These are phyloP conservation scores for Schizophyllum amplum DNA, from an alignment of 1,284 basidiomycete genomes.

Conservation along the genomic window DNA sequence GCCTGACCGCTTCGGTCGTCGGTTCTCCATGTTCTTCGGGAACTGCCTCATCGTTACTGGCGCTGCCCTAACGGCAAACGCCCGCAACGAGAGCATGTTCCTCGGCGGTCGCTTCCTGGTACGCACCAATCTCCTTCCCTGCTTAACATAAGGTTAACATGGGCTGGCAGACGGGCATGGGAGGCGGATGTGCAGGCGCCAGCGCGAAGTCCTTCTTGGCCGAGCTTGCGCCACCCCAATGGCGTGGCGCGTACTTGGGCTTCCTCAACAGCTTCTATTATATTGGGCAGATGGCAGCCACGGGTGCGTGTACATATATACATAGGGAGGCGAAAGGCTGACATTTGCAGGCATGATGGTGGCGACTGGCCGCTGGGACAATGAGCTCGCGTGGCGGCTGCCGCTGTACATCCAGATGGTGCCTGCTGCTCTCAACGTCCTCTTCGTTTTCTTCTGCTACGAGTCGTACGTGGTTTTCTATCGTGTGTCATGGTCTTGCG, in stretches of 20 bases:
- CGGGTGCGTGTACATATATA: constrained; percentile 19
- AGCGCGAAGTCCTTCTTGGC: constrained; percentile 44
- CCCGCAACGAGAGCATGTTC: constrained; percentile 33
- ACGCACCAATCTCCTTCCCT: constrained; percentile 1
- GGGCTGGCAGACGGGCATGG: constrained; percentile 19
- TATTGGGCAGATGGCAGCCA: constrained; percentile 42
- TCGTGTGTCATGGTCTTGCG: constrained; percentile 1
- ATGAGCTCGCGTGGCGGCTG: constrained; percentile 39
- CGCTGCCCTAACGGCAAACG: constrained; percentile 41
- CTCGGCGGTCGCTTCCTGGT: constrained; percentile 46
- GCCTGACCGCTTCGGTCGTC: constrained; percentile 44
- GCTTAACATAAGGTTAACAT: background rate
- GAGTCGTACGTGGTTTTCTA: constrained; percentile 31
- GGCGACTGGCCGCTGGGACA: constrained; percentile 34
- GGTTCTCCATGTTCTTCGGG: constrained; percentile 44
- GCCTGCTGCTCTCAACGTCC: constrained; percentile 36
- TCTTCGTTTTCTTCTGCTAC: constrained; percentile 37
- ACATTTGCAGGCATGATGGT: constrained; percentile 41
- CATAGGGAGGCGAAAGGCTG: constrained; percentile 14
- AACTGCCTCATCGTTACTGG: constrained; percentile 38
- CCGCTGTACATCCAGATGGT: constrained; percentile 22
- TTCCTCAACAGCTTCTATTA: constrained; percentile 46
- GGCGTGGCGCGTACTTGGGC: constrained; percentile 43
- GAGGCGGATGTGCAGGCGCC: constrained; percentile 33
- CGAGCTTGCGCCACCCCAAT: constrained; percentile 42